A percentile compares a stretch with the other conserved stretches of the same genome.
Evolutionary conservation across 2,329 filamentous ascomycete genomes (phyloP).

Genomic region (Coniochaeta sp.): DNA sequence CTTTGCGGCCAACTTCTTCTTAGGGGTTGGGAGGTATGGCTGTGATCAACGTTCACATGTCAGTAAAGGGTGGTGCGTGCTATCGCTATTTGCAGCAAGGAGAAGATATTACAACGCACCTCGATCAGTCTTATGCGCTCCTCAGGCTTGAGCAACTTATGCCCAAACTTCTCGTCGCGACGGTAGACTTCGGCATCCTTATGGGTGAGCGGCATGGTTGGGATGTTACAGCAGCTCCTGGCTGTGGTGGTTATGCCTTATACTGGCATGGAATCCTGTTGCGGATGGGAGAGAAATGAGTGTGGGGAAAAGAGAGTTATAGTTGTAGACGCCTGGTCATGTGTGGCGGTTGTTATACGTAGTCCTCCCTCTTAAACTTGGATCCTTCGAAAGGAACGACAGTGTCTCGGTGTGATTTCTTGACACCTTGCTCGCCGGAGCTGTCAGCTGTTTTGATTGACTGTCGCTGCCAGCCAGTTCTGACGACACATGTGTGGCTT

Average conservation of each 20-base stretch:
- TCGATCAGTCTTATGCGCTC: constrained; percentile 38
- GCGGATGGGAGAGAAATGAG: neutral
- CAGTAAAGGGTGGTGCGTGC: neutral
- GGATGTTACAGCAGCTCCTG: neutral
- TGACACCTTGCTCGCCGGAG: neutral
- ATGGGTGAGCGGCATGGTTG: constrained; percentile 27
- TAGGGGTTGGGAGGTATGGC: constrained; percentile 27
- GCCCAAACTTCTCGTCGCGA: constrained; percentile 34
- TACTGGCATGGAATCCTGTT: too few relatives aligned
- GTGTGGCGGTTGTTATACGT: too few relatives aligned
- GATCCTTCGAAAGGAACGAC: neutral
- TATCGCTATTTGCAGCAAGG: too few relatives aligned
- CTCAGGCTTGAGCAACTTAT: constrained; percentile 32
- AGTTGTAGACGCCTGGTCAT: too few relatives aligned
- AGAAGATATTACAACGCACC: constrained; percentile 20
- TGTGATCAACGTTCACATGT: constrained; percentile 8
- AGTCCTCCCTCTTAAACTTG: too few relatives aligned
- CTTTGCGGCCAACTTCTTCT: constrained; percentile 15
- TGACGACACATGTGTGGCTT: neutral
- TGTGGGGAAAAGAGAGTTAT: neutral
- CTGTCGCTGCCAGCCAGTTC: neutral
- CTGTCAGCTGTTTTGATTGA: neutral
- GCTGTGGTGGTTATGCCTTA: too few relatives aligned
- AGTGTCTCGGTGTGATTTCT: neutral
- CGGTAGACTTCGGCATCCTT: constrained; percentile 35